phyloP scores from a whole-genome alignment of 2,329 filamentous ascomycete genomes.

The Ramularia endophylla region DNA sequence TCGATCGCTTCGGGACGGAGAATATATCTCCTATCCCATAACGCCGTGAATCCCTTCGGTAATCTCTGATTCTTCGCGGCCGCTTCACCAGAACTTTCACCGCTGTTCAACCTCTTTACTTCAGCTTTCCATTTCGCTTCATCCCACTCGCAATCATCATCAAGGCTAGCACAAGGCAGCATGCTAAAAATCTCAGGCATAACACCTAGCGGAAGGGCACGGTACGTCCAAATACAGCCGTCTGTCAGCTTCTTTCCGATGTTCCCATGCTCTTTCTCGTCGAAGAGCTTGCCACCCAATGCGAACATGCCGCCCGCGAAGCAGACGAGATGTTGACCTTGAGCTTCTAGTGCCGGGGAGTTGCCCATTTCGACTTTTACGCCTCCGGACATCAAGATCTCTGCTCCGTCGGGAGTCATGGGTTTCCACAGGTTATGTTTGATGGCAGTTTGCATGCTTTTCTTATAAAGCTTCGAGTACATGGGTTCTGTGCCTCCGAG shows the following conservation, averaged over 20 bases:
- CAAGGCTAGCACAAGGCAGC: conserved; percentile 41
- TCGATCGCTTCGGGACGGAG: conserved; percentile 55
- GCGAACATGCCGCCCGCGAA: conserved; percentile 59
- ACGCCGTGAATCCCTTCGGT: conserved; percentile 39
- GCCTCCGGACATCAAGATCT: conserved; percentile 44
- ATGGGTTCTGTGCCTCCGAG: conserved; percentile 41
- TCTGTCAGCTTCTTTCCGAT: conserved; percentile 54
- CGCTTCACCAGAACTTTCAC: neutral
- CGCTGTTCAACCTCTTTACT: conserved; percentile 15
- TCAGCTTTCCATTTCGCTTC: conserved; percentile 45
- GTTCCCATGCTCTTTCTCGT: conserved; percentile 47
- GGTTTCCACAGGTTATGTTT: conserved; percentile 45
- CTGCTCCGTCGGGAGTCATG: conserved; percentile 41
- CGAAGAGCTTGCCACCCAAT: conserved; percentile 53
- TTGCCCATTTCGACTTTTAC: conserved; percentile 29
- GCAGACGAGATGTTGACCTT: conserved; percentile 54
- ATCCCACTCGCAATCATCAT: conserved; percentile 47
- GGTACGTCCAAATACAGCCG: conserved; percentile 59
- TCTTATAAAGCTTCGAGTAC: conserved; percentile 54
- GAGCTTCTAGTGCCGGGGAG: conserved; percentile 37
- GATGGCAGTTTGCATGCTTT: conserved; percentile 37
- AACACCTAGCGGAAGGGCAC: conserved; percentile 50
- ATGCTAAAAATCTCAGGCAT: conserved; percentile 57
- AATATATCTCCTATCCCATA: conserved; percentile 42
- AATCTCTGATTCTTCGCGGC: conserved; percentile 33